Conservation (phyloP, 768 basidiomycete species). For the Daedaleopsis nitida region DNA sequence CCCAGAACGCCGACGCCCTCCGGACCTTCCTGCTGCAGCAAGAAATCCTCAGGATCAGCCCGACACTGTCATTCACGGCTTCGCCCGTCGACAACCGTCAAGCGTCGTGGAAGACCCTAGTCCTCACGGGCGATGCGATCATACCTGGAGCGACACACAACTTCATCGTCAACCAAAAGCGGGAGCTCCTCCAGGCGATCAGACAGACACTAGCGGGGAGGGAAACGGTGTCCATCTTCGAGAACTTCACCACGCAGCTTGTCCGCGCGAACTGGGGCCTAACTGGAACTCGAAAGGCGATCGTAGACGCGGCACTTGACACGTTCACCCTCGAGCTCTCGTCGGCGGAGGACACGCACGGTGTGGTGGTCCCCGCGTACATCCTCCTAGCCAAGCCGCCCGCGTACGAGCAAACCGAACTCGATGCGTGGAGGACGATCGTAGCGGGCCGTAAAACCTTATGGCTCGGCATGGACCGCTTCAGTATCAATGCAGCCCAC, state of each 20-base stretch:
- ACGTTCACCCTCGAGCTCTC: not conserved
- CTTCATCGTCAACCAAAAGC: not conserved
- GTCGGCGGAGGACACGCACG: not conserved
- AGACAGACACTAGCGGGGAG: not conserved
- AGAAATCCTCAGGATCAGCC: not conserved
- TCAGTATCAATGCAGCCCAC: not conserved
- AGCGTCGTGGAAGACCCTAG: not conserved
- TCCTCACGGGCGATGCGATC: not conserved
- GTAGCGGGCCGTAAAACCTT: not conserved
- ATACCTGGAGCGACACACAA: not conserved
- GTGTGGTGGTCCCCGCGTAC: not conserved
- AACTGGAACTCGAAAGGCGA: not conserved
- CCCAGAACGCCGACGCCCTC: not conserved
- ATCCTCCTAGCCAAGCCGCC: slow-evolving; percentile 1
- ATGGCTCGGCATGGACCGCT: not conserved
- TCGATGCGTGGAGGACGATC: not conserved
- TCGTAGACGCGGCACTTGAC: not conserved
- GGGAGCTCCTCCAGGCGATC: not conserved
- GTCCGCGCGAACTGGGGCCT: not conserved
- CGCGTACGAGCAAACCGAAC: not conserved
- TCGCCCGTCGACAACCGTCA: not conserved
- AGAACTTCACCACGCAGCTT: not conserved
- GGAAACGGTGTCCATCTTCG: not conserved
- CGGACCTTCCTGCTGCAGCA: slow-evolving; percentile 4
- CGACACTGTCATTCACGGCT: slow-evolving; percentile 2